A percentile compares a stretch with the other conserved stretches of the same genome.
Evolutionary conservation across 1,139 yeast genomes (phyloP).

Genomic region (Pichia terricola): DNA sequence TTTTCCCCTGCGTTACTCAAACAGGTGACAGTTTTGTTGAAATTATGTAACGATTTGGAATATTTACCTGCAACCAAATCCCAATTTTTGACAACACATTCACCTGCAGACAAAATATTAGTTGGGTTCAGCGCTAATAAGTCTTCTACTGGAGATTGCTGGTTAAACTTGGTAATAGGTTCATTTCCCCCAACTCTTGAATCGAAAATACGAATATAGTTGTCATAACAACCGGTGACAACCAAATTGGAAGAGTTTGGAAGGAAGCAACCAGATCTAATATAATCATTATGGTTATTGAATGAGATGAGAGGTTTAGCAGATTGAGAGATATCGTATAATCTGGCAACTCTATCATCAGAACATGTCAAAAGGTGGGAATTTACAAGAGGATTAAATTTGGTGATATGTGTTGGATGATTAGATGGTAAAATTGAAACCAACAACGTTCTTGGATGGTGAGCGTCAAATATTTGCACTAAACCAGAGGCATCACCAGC

Average conservation of each 20-base stretch:
- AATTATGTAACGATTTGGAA: conserved; percentile 60
- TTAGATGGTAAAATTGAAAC: conserved; percentile 74
- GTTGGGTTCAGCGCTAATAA: conserved; percentile 76
- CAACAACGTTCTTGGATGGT: conserved; percentile 61
- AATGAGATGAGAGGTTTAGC: conserved; percentile 58
- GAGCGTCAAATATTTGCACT: conserved; percentile 75
- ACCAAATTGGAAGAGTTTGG: conserved; percentile 60
- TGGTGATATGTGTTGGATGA: conserved; percentile 91
- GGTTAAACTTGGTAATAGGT: conserved; percentile 44
- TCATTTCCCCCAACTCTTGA: conserved; percentile 46
- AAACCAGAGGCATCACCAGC: conserved; percentile 88
- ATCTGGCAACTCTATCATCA: conserved; percentile 77
- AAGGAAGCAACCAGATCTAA: conserved; percentile 71
- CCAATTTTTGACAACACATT: conserved; percentile 84
- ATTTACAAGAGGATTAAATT: conserved; percentile 67
- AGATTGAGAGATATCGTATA: conserved; percentile 83
- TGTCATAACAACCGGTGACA: conserved; percentile 94
- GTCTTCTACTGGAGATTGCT: conserved; percentile 79
- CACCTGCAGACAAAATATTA: conserved; percentile 76
- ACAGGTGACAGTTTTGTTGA: conserved; percentile 88
- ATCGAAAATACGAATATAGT: conserved; percentile 77
- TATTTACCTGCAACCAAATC: conserved; percentile 71
- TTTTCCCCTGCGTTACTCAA: conserved; percentile 60
- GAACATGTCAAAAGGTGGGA: conserved; percentile 79
- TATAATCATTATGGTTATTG: conserved; percentile 78